Percentiles rank a stretch among this genome's conserved stretches.
These are phyloP conservation scores for Diaporthe citriasiana DNA, from an alignment of 2,329 filamentous ascomycete genomes.

Conservation along the genomic window DNA sequence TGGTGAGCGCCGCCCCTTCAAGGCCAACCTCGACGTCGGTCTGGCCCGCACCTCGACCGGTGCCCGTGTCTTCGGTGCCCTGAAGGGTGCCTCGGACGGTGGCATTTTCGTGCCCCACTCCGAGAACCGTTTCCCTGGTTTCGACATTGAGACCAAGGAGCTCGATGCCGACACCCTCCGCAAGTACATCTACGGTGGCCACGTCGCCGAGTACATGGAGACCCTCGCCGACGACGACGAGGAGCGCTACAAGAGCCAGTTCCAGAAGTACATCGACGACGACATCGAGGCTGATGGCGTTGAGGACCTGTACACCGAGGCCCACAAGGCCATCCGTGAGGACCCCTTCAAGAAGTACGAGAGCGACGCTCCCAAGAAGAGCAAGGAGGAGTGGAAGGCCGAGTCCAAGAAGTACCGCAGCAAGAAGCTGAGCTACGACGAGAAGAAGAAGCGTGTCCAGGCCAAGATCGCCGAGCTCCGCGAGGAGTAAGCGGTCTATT, in stretches of 20 bases:
- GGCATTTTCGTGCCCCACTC: constrained; percentile 98
- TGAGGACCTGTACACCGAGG: constrained; percentile 96
- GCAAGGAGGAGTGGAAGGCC: constrained; percentile 96
- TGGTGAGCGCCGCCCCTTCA: constrained; percentile 97
- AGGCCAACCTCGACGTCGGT: constrained; percentile 98
- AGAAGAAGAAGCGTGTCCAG: constrained; percentile 89
- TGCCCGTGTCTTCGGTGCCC: constrained; percentile 98
- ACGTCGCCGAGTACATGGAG: constrained; percentile 99
- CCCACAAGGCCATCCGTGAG: constrained; percentile 96
- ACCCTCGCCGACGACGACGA: constrained; percentile 99
- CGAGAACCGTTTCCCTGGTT: constrained; percentile 99
- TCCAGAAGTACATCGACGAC: constrained; percentile 97
- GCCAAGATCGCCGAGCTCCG: constrained; percentile 90
- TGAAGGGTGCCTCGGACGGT: constrained; percentile 99
- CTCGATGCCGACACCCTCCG: constrained; percentile 96
- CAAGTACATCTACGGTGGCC: constrained; percentile 99
- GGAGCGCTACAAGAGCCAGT: constrained; percentile 99
- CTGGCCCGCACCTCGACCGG: constrained; percentile 97
- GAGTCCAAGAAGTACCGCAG: constrained; percentile 92
- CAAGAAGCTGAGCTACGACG: constrained; percentile 82
- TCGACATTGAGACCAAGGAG: constrained; percentile 97
- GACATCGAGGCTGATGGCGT: constrained; percentile 96
- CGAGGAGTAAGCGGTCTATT: constrained; percentile 57
- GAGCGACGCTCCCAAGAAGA: constrained; percentile 85
- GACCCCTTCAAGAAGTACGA: constrained; percentile 97